Percentiles rank a stretch among this genome's conserved stretches.
Evolutionary conservation across 1,284 basidiomycete species (phyloP).

Genomic region (Moniliella sp.): DNA sequence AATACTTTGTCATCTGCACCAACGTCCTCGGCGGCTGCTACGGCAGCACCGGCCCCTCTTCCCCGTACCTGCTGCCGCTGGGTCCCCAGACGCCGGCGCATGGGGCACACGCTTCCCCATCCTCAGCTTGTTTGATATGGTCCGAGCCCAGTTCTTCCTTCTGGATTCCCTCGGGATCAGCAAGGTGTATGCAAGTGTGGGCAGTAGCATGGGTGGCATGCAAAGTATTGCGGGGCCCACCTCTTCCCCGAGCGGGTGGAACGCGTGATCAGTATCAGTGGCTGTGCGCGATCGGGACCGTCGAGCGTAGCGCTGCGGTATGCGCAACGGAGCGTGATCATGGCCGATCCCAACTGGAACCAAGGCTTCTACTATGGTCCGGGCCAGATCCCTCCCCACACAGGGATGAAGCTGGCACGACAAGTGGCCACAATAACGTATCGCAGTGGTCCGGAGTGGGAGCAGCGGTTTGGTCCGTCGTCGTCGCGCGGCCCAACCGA

Average conservation of each 20-base stretch:
- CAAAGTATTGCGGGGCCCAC: conserved; percentile 88
- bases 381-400: conserved; percentile 60
- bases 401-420: conserved; percentile 90
- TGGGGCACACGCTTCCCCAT: conserved; percentile 84
- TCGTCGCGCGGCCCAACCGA: too few relatives aligned
- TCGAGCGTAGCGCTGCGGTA: conserved; percentile 83
- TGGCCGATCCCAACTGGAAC: conserved; percentile 99
- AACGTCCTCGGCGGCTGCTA: conserved; percentile 96
- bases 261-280: conserved; percentile 76
- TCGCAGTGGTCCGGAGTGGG: conserved; percentile 95
- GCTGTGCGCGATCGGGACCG: conserved; percentile 71
- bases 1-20: conserved; percentile 81
- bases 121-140: conserved; percentile 87
- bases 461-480: conserved; percentile 78
- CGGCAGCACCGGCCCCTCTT: conserved; percentile 79
- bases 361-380: conserved; percentile 83
- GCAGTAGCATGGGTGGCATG: conserved; percentile 92
- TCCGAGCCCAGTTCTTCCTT: conserved; percentile 63
- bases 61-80: conserved; percentile 43
- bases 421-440: conserved; percentile 99
- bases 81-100: conserved; percentile 32
- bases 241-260: conserved; percentile 69
- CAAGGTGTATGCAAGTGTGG: conserved; percentile 72
- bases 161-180: conserved; percentile 66
- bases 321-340: conserved; percentile 78